Percentiles rank a stretch among this genome's conserved stretches.
phyloP scores from a whole-genome alignment of 768 basidiomycete genomes.

The Amanita pseudoporphyria region DNA sequence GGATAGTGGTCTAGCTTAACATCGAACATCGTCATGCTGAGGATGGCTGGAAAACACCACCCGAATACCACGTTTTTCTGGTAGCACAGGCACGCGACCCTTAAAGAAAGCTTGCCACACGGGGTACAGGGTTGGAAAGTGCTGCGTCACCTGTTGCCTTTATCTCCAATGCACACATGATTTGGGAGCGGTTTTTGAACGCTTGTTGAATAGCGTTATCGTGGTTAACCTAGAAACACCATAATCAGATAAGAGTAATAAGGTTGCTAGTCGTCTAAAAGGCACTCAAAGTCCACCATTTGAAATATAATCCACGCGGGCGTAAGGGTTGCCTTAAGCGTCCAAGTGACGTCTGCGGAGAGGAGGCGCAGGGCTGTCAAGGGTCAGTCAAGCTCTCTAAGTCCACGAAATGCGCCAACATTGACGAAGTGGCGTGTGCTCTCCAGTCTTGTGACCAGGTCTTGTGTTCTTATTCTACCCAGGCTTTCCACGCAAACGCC shows the following conservation, averaged over 20 bases:
- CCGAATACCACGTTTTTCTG: conserved; percentile 24
- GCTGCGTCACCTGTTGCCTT: neutral
- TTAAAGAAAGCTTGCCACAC: too few relatives aligned
- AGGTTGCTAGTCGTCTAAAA: neutral
- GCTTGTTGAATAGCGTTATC: neutral
- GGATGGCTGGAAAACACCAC: conserved; percentile 17
- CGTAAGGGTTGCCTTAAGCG: neutral
- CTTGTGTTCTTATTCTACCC: neutral
- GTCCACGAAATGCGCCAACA: too few relatives aligned
- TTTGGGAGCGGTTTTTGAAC: neutral
- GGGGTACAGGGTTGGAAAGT: neutral
- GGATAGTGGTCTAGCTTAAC: conserved; percentile 29
- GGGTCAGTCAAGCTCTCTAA: neutral
- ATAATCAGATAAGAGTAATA: too few relatives aligned
- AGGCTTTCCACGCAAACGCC: neutral
- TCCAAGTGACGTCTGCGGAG: too few relatives aligned
- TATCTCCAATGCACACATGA: neutral
- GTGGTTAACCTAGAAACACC: neutral
- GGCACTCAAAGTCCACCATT: neutral
- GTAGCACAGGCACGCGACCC: conserved; percentile 11
- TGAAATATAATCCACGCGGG: neutral
- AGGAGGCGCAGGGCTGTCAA: neutral
- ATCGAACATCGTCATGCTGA: conserved; percentile 30
- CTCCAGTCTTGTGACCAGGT: neutral
- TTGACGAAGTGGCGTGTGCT: neutral